These are phyloP conservation scores for Penicillium egyptiacum DNA, from an alignment of 495 filamentous ascomycete species.

Conservation along the genomic window DNA sequence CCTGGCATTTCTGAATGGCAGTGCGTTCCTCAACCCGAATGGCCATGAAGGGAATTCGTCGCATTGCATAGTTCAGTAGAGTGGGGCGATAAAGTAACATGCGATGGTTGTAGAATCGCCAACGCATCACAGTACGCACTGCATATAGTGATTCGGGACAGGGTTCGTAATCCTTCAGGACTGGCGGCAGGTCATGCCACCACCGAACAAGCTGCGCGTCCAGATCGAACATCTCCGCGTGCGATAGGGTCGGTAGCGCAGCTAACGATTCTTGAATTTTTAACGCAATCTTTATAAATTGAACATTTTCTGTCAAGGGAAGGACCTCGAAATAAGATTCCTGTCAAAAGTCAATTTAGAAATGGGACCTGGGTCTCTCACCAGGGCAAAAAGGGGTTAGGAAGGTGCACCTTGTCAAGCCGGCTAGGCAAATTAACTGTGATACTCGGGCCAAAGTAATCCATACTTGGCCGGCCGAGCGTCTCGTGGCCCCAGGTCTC, in stretches of 20 bases:
- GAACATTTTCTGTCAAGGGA: conserved; percentile 67
- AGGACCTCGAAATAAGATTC: conserved; percentile 41
- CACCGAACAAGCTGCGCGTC: conserved; percentile 64
- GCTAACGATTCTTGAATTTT: conserved; percentile 69
- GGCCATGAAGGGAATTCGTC: conserved; percentile 51
- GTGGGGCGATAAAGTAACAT: conserved; percentile 70
- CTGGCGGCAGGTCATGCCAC: conserved; percentile 63
- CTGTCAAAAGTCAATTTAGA: conserved; percentile 2
- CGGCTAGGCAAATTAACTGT: conserved; percentile 60
- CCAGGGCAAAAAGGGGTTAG: background rate
- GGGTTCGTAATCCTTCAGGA: conserved; percentile 61
- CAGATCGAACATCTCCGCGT: conserved; percentile 56
- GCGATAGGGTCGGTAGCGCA: conserved; percentile 56
- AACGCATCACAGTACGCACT: conserved; percentile 69
- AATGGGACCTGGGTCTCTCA: background rate
- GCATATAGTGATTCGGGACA: conserved; percentile 65
- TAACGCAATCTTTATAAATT: conserved; percentile 69
- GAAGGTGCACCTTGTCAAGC: conserved; percentile 32
- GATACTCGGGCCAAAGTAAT: conserved; percentile 66
- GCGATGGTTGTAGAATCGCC: conserved; percentile 70
- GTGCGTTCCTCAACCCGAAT: conserved; percentile 58
- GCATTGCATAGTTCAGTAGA: conserved; percentile 64
- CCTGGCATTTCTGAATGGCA: conserved; percentile 62
- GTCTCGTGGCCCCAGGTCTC: conserved; percentile 74
- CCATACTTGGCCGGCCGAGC: conserved; percentile 69